Conservation (phyloP, 75 land plant species). For the Picea glauca region DNA sequence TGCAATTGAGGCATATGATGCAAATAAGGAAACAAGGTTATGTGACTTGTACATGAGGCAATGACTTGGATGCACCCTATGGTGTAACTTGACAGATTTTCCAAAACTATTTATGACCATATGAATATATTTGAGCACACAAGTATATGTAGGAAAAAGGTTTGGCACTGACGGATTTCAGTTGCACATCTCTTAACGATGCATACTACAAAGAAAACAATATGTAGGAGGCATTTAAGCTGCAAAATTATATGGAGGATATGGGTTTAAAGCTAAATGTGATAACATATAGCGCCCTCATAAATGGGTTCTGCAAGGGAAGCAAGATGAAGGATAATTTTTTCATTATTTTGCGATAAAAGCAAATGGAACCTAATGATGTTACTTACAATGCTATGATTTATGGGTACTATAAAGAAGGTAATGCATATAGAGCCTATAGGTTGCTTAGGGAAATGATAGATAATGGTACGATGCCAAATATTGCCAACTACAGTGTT, state of each 20-base stretch:
- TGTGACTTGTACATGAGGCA: no score
- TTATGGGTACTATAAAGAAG: slow-evolving; percentile 53
- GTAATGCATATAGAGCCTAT: slow-evolving; percentile 55
- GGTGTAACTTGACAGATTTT: no score
- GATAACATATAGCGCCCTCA: slow-evolving; percentile 56
- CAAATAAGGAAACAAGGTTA: slow-evolving; percentile 2
- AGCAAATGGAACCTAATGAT: slow-evolving; percentile 43
- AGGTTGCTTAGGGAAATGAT: slow-evolving; percentile 58
- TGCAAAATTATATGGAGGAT: no score
- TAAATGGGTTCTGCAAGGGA: slow-evolving; percentile 40
- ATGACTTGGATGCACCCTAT: no score
- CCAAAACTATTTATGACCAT: no score
- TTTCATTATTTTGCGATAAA: slow-evolving; percentile 32
- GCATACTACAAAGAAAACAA: no score
- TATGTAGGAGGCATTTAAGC: no score
- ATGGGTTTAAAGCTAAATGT: slow-evolving; percentile 38
- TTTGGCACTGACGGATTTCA: no score
- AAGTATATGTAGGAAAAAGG: no score
- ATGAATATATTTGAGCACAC: no score
- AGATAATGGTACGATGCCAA: slow-evolving; percentile 39
- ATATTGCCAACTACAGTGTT: slow-evolving; percentile 34
- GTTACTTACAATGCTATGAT: slow-evolving; percentile 68
- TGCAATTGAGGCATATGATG: slow-evolving; percentile 63
- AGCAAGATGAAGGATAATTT: slow-evolving; percentile 57
- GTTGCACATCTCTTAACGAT: no score